Evolutionary conservation across 306 rosid species (phyloP), one percentile per base, ranked within the genome.

Genomic region (Vigna hirtella): DNA sequence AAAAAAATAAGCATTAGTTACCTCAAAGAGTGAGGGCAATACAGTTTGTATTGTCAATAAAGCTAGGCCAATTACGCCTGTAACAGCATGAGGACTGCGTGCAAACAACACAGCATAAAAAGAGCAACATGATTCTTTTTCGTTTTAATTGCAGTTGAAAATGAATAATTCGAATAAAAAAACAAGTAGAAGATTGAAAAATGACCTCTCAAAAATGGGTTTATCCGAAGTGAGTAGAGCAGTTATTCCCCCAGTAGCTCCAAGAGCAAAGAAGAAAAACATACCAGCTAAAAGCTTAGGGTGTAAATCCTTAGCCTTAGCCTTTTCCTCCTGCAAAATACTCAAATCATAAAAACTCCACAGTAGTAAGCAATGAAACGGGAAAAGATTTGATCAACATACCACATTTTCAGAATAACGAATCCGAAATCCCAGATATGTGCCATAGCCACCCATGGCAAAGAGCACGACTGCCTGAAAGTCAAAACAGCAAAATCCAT

Each of bases 371-470:
- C 11, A 6, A 76, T 16, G 18, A 17, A 18, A 58, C 6, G 13
- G 15, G 66, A 40, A 18, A 45, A 52, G n/a, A 9, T 70, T 40
- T 22, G 50, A 73, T 22, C 11, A 32, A 36, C 83, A 9, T 85
- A 94, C 98, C 88, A 84, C 78, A 70, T 92, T 79, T 68, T 92
- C 91, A 15, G 97, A 87, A 79, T 66, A 90, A 0, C 97, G 93
- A 38, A 94, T 94, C 6, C 90, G 92, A 70, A 90, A 94, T 40
- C 98, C 97, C 1, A 92, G 89, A 79, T 94, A 94, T 26, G 98
- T 88, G 80, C 97, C 97, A 73, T 94, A 94, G 85, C 98, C 97
- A 70, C 98, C 98, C 97, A 94, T 94, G 16, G 98, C 97, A 59
- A 94, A 89, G 26, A 94, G 97, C 86, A 94, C 97, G 17, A 94